A percentile compares a stretch with the other conserved stretches of the same genome.
These are phyloP conservation scores for Aspergillus caelatus DNA, from an alignment of 2,329 filamentous ascomycete species.

Conservation along the genomic window DNA sequence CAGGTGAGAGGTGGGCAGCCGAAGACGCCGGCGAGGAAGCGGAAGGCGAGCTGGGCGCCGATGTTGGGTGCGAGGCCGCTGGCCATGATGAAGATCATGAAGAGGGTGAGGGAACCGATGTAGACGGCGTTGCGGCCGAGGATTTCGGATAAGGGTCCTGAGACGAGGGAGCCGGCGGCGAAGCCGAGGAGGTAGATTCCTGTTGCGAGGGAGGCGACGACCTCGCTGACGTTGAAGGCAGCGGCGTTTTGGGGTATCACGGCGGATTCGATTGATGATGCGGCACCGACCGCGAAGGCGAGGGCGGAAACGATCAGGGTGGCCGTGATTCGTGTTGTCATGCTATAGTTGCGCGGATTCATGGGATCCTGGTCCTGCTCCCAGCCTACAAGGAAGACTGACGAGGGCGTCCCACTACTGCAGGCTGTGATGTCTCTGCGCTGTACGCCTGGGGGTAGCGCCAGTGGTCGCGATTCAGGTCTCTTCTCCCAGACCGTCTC, in stretches of 20 bases:
- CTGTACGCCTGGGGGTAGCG: not conserved
- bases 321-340: constrained; percentile 37
- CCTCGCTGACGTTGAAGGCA: constrained; percentile 54
- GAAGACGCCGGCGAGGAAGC: constrained; percentile 54
- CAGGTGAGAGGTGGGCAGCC: constrained; percentile 47
- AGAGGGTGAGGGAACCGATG: constrained; percentile 47
- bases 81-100: constrained; percentile 53
- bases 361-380: constrained; percentile 34
- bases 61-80: constrained; percentile 52
- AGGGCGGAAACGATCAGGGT: constrained; percentile 51
- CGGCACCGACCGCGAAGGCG: constrained; percentile 54
- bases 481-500: not conserved
- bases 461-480: not conserved
- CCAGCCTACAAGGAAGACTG: constrained; percentile 35
- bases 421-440: not conserved
- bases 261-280: constrained; percentile 57
- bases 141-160: constrained; percentile 53
- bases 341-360: constrained; percentile 46
- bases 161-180: constrained; percentile 51
- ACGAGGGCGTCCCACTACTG: not conserved
- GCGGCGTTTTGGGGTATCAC: constrained; percentile 49
- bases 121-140: constrained; percentile 55
- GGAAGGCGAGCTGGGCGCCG: constrained; percentile 51
- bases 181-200: constrained; percentile 48
- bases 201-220: constrained; percentile 54